These are phyloP conservation scores for Wickerhamiella shivajii DNA, from an alignment of 805 yeast species.

Conservation along the genomic window DNA sequence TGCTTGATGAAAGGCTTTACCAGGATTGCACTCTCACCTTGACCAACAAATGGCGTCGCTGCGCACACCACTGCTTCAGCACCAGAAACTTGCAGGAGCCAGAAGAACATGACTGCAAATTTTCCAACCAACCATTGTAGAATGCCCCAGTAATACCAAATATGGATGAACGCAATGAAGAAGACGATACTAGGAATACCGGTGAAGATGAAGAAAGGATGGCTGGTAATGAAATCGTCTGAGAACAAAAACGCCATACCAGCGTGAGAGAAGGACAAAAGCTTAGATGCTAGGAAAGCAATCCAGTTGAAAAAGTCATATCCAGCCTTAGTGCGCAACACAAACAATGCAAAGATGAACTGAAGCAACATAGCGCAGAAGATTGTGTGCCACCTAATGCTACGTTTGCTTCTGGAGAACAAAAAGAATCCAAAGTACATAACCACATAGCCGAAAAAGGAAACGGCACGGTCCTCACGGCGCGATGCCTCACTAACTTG, in stretches of 20 bases:
- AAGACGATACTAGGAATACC: conserved; percentile 50
- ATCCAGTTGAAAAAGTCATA: conserved; percentile 49
- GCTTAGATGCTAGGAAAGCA: conserved; percentile 40
- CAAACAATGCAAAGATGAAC: conserved; percentile 44
- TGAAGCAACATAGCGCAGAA: conserved; percentile 47
- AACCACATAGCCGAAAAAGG: conserved; percentile 41
- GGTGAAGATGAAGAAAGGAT: conserved; percentile 38
- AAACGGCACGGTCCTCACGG: conserved; percentile 39
- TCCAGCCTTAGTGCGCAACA: conserved; percentile 44
- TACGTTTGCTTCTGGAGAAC: conserved; percentile 33
- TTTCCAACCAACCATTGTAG: conserved; percentile 47
- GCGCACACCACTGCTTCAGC: conserved; percentile 55
- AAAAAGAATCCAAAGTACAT: conserved; percentile 31
- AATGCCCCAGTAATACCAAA: conserved; percentile 43
- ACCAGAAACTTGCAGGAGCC: conserved; percentile 45
- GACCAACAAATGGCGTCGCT: conserved; percentile 52
- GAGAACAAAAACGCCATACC: conserved; percentile 48
- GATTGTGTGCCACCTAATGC: conserved; percentile 44
- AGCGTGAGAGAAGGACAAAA: conserved; percentile 40
- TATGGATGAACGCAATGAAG: conserved; percentile 48
- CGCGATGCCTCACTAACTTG: conserved; percentile 33
- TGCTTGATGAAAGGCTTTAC: conserved; percentile 45
- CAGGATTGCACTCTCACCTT: conserved; percentile 50
- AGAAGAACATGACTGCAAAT: conserved; percentile 43
- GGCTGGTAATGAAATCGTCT: conserved; percentile 25